These are phyloP conservation scores for Apiospora koreana DNA, from an alignment of 2,329 filamentous ascomycete species.

Conservation along the genomic window DNA sequence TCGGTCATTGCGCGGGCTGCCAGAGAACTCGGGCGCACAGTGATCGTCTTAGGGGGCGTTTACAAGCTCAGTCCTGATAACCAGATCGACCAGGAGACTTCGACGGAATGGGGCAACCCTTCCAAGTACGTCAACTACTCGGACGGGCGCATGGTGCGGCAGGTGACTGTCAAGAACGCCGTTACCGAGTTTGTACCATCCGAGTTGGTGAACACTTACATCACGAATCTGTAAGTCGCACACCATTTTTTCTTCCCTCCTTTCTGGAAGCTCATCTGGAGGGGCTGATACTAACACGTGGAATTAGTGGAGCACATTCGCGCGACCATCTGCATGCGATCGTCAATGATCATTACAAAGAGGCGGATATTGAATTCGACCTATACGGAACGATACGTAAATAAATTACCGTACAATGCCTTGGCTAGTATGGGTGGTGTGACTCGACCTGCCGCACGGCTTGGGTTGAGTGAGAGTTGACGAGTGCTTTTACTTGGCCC, in stretches of 20 bases:
- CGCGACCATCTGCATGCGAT: slow-evolving; percentile 73
- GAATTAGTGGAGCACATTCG: slow-evolving; percentile 34
- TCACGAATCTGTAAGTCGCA: slow-evolving; percentile 73
- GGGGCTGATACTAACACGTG: slow-evolving; percentile 15
- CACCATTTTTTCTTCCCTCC: background rate
- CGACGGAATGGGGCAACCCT: slow-evolving; percentile 86
- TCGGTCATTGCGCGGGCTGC: slow-evolving; percentile 83
- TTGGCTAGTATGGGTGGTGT: background rate
- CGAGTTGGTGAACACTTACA: slow-evolving; percentile 76
- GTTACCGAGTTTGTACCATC: slow-evolving; percentile 81
- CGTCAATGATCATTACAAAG: slow-evolving; percentile 74
- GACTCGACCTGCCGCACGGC: background rate
- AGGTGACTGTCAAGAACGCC: slow-evolving; percentile 76
- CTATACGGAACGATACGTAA: slow-evolving; percentile 40
- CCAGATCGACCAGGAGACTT: slow-evolving; percentile 76
- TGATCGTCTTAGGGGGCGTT: slow-evolving; percentile 86
- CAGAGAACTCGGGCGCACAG: slow-evolving; percentile 76
- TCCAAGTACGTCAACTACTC: slow-evolving; percentile 75
- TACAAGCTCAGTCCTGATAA: slow-evolving; percentile 94
- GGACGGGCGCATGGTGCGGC: slow-evolving; percentile 76
- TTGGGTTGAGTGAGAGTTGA: background rate
- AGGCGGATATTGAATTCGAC: slow-evolving; percentile 68
- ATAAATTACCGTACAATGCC: slow-evolving; percentile 18
- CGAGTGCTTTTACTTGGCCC: background rate
- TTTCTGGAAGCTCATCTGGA: background rate